Evolutionary conservation across 441 rosid genomes (phyloP).

Genomic region (Adansonia grandidieri): DNA sequence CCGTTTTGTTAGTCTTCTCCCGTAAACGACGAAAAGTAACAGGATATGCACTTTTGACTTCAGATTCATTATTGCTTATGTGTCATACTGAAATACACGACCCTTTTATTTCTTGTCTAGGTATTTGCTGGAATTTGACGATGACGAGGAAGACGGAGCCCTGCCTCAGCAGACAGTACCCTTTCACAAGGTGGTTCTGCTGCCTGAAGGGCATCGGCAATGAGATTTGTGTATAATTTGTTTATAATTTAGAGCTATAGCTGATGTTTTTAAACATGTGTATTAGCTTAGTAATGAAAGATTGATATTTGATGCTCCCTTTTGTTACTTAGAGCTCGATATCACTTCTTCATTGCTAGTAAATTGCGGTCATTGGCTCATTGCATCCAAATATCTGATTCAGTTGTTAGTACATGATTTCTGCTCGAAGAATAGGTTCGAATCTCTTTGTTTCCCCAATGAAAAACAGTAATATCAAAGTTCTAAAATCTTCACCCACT

Average conservation of each 20-base stretch:
- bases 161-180: conserved; percentile 83
- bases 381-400: no score
- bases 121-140: conserved; percentile 85
- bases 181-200: conserved; percentile 72
- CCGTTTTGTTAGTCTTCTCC: not conserved
- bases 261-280: conserved; percentile 27
- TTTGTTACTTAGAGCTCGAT: not conserved
- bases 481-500: no score
- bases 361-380: no score
- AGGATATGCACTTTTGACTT: no score
- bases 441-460: no score
- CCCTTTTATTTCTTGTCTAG: conserved; percentile 41
- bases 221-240: conserved; percentile 36
- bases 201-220: conserved; percentile 81
- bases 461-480: no score
- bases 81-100: not conserved
- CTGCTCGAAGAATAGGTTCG: no score
- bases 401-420: no score
- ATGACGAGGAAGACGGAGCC: conserved; percentile 90
- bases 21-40: no score
- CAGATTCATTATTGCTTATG: not conserved
- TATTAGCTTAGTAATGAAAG: not conserved
- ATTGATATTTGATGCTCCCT: not conserved
- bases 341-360: not conserved
- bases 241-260: not conserved